These are phyloP conservation scores for Tetrahymena thermophila DNA, from an alignment of 73 alveolate genomes.

Conservation along the genomic window DNA sequence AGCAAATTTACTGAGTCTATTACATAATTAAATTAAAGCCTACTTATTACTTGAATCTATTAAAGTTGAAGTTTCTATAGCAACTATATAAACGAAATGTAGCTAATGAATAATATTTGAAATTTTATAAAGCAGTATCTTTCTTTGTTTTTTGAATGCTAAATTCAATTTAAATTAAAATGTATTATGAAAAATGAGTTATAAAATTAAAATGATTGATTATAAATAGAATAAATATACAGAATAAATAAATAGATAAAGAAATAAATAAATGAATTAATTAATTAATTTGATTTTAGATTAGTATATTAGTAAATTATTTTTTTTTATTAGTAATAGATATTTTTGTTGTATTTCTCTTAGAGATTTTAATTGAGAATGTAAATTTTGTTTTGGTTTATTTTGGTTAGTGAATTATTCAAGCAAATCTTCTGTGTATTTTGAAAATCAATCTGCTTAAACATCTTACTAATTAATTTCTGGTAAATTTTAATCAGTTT, in stretches of 20 bases:
- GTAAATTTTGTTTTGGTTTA: not conserved
- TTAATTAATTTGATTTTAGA: not conserved
- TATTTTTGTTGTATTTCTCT: no score
- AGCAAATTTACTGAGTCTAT: not conserved
- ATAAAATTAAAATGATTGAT: not conserved
- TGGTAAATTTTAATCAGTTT: no score
- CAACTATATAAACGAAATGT: not conserved
- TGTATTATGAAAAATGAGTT: no score
- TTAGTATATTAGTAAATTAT: no score
- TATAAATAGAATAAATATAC: no score
- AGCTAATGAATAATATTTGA: not conserved
- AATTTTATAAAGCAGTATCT: no score
- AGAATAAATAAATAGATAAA: no score
- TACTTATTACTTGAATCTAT: not conserved
- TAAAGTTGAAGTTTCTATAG: not conserved
- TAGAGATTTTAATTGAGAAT: not conserved
- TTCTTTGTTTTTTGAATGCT: no score
- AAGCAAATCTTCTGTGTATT: not conserved
- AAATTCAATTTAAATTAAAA: no score
- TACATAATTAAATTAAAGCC: not conserved
- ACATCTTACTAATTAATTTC: not conserved
- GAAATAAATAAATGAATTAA: no score
- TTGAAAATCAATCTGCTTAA: not conserved
- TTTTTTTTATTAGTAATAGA: no score
- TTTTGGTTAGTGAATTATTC: not conserved